Conservation (phyloP, 2,329 filamentous ascomycete species). For the Fusarium phyllophilum region DNA sequence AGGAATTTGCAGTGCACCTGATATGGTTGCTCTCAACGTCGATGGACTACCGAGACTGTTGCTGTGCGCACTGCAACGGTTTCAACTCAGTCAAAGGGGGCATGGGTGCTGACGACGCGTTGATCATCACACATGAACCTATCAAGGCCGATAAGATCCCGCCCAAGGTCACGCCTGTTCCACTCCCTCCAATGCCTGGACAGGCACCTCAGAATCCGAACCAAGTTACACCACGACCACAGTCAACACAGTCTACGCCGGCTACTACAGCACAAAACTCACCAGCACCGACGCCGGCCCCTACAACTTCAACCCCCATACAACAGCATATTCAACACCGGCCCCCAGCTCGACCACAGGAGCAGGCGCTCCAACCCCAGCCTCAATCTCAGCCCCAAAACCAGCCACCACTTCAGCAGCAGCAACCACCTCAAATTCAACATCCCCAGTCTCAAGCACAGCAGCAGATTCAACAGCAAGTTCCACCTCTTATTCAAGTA, state of each 20-base stretch:
- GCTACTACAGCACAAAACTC: conserved; percentile 31
- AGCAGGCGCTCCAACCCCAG: conserved; percentile 13
- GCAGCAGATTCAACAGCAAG: conserved; percentile 36
- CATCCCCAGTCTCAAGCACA: conserved; percentile 22
- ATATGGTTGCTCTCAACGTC: conserved; percentile 63
- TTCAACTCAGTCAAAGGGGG: conserved; percentile 42
- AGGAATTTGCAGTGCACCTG: conserved; percentile 63
- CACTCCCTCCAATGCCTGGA: conserved; percentile 50
- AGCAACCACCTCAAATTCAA: conserved; percentile 12
- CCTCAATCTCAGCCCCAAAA: conserved; percentile 24
- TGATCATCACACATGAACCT: conserved; percentile 36
- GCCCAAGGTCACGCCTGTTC: conserved; percentile 51
- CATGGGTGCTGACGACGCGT: conserved; percentile 42
- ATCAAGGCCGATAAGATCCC: conserved; percentile 42
- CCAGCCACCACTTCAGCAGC: conserved; percentile 16
- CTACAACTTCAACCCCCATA: conserved; percentile 11
- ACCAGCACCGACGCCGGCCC: conserved; percentile 26
- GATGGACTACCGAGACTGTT: conserved; percentile 60
- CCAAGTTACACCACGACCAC: conserved; percentile 37
- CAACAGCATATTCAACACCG: conserved; percentile 27
- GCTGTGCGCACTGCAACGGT: conserved; percentile 60
- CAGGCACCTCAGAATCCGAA: conserved; percentile 48
- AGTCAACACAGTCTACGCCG: conserved; percentile 43
- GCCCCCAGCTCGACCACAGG: conserved; percentile 17
- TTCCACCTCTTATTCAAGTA: conserved; percentile 29